Evolutionary conservation across 352 stramenopile species (phyloP).

Genomic region (Phytophthora pisi): DNA sequence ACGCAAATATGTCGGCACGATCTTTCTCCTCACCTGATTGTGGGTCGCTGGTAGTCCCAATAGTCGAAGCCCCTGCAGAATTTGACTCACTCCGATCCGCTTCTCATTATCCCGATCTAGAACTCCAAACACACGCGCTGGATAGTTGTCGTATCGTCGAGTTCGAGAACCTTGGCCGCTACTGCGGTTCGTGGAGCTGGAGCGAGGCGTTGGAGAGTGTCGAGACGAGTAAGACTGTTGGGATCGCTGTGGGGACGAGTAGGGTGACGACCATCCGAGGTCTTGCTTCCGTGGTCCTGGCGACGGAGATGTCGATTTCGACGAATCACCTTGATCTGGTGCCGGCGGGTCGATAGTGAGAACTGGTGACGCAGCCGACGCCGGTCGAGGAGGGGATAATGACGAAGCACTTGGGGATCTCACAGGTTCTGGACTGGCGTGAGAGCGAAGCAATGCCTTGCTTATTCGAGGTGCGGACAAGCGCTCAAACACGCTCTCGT

Average conservation of each 20-base stretch:
- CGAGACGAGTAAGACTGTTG: slow-evolving; percentile 24
- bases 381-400: slow-evolving; percentile 12
- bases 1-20: background rate
- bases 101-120: slow-evolving; percentile 52
- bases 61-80: slow-evolving; percentile 59
- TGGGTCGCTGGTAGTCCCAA: slow-evolving; percentile 62
- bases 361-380: slow-evolving; percentile 6
- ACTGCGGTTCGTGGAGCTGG: slow-evolving; percentile 21
- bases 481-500: slow-evolving; percentile 54
- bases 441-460: slow-evolving; percentile 26
- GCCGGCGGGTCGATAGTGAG: slow-evolving; percentile 24
- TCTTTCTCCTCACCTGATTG: slow-evolving; percentile 53
- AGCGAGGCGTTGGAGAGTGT: slow-evolving; percentile 15
- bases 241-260: slow-evolving; percentile 29
- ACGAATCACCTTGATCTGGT: slow-evolving; percentile 21
- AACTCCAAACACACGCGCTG: slow-evolving; percentile 54
- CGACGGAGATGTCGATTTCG: slow-evolving; percentile 11
- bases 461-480: slow-evolving; percentile 33
- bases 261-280: slow-evolving; percentile 18
- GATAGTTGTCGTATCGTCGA: slow-evolving; percentile 40
- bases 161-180: slow-evolving; percentile 1
- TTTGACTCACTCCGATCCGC: slow-evolving; percentile 59
- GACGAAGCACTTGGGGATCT: slow-evolving; percentile 13
- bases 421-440: background rate
- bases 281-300: slow-evolving; percentile 5